Evolutionary conservation across 2,329 filamentous ascomycete species (phyloP).

Genomic region (Boeremia exigua): DNA sequence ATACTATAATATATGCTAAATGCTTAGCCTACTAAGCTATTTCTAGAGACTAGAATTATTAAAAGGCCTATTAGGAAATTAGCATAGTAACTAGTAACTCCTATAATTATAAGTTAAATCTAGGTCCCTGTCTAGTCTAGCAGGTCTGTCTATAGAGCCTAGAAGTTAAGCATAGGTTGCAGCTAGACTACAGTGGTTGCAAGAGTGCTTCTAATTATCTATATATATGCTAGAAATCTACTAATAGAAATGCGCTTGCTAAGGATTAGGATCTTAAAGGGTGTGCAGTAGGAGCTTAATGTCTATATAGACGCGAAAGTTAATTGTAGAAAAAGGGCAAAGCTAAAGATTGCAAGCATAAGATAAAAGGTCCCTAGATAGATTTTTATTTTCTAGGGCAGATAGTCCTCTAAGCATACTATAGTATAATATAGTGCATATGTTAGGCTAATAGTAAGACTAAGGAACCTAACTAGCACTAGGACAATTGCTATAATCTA

Average conservation of each 20-base stretch:
- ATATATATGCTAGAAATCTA: background rate
- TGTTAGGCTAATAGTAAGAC: background rate
- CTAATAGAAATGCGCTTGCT: background rate
- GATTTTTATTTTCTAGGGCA: background rate
- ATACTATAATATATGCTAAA: constrained; percentile 2
- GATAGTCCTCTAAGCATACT: background rate
- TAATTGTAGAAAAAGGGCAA: background rate
- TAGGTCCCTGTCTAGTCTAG: background rate
- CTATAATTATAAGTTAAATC: background rate
- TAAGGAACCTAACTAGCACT: background rate
- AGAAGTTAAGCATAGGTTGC: background rate
- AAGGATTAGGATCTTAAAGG: background rate
- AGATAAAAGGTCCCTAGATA: constrained; percentile 1
- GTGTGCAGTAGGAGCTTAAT: background rate
- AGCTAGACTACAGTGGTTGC: constrained; percentile 1
- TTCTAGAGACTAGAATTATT: constrained; percentile 2
- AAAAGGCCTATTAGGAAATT: background rate
- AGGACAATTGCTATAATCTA: too few relatives aligned
- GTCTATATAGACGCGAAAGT: background rate
- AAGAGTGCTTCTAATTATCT: constrained; percentile 3
- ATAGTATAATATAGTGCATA: constrained; percentile 2
- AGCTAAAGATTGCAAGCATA: constrained; percentile 1
- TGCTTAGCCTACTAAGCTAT: constrained; percentile 3
- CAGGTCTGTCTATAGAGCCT: background rate
- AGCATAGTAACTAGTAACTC: constrained; percentile 2